These are phyloP conservation scores for Lasiosphaeria hispida DNA, from an alignment of 495 filamentous ascomycete species.

Conservation along the genomic window DNA sequence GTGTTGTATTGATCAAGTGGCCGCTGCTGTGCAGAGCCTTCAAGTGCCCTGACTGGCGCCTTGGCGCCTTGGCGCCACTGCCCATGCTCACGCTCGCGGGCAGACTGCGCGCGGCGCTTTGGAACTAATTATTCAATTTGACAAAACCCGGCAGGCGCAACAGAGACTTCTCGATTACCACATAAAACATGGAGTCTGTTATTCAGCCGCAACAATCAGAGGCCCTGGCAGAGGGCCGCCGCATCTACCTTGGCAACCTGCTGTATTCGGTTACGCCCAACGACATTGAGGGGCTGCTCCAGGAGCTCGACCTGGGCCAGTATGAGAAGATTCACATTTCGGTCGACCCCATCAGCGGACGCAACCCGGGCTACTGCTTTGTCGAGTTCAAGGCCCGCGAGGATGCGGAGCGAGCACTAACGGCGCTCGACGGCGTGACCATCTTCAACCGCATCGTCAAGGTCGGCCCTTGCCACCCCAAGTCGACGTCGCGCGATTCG, in stretches of 20 bases:
- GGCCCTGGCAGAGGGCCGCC: constrained; percentile 49
- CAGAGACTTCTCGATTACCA: no score
- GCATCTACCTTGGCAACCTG: constrained; percentile 68
- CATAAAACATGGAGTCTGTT: no score
- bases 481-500: constrained; percentile 7
- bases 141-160: no score
- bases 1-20: no score
- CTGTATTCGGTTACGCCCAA: constrained; percentile 60
- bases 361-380: constrained; percentile 72
- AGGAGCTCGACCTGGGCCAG: constrained; percentile 38
- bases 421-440: constrained; percentile 49
- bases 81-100: no score
- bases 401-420: constrained; percentile 57
- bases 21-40: no score
- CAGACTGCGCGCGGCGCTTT: no score
- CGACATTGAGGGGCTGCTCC: constrained; percentile 60
- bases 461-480: constrained; percentile 59
- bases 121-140: no score
- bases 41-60: no score
- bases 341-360: constrained; percentile 62
- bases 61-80: no score
- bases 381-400: constrained; percentile 58
- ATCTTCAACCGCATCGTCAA: constrained; percentile 57
- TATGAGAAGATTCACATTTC: constrained; percentile 64
- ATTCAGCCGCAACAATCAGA: constrained; percentile 28